Evolutionary conservation across 1,284 basidiomycete species (phyloP), one percentile per base, ranked within the genome.

Genomic region (Fomitopsis betulina): DNA sequence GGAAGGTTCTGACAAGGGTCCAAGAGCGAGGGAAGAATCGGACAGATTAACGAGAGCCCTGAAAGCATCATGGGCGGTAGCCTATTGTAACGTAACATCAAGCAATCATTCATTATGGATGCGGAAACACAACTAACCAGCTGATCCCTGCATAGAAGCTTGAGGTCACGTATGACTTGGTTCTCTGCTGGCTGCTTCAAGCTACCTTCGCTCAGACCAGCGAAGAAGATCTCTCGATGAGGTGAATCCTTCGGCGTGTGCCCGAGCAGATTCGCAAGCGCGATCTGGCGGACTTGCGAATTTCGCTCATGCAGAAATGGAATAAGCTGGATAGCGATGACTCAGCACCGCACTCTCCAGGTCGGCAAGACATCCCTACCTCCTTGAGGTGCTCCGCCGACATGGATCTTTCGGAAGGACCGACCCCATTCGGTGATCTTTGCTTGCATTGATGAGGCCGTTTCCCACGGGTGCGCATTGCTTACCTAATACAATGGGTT

Each of bases 11-110:
- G 87, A 87, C 9, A 98, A 79, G 39, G 87, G 77, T 2, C 83
- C 73, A 5, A 87, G 79, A 7, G 96, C 81, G 13, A 89, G 74
- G 1, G 91, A 78, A 51, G 89, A 90, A 75, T 97, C 96, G 1
- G 94, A 91, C 42, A 99, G 82, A 75, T 99, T 99, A 72, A 99
- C 88, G 39, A 99, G 80, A 3, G 94, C 94, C 63, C 91, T 88
- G 71, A 98, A 91, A 1, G 96, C 96, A 76, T 98, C 94, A 70
- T 99, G 96, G 0, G 96, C 93, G 51, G 95, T 87, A 57, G 87
- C 82, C 94, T 96, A 21, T 23, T 7, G 27, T 7, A 5, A 45
- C 5, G 21, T 7, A 5, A 45, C 5, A 10, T 45, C 39, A 42
- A 45, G 9, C 2, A 23, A 5, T 43, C 42, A 23, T 23, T 17